Conservation (phyloP, 192 early-diverging fungal genomes). For the Umbelopsis isabellina region DNA sequence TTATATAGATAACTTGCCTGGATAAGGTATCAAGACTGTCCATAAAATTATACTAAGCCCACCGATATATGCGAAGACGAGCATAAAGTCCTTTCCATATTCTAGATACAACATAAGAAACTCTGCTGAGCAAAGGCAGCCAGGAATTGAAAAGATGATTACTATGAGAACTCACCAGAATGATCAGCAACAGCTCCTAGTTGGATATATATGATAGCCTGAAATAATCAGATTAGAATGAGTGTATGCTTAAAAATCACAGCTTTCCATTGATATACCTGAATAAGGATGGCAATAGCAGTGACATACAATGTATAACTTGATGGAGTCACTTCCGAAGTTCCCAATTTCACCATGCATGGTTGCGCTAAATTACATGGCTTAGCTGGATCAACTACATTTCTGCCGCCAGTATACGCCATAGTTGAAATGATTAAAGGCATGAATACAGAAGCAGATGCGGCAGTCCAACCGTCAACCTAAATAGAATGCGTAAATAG, state of each 20-base stretch:
- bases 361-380: background rate
- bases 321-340: background rate
- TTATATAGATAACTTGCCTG: background rate
- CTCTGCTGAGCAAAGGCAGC: no score
- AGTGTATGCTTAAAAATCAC: background rate
- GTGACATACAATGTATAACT: constrained; percentile 12
- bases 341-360: background rate
- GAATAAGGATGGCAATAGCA: background rate
- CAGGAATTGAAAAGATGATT: background rate
- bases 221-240: background rate
- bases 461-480: constrained; percentile 8
- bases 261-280: background rate
- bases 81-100: background rate
- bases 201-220: constrained; percentile 50
- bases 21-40: background rate
- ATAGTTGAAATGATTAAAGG: constrained; percentile 1
- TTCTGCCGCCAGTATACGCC: background rate
- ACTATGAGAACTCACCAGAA: constrained; percentile 31
- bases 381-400: background rate
- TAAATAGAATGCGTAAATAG: background rate
- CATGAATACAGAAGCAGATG: background rate
- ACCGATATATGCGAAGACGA: background rate
- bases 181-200: constrained; percentile 52
- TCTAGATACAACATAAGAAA: background rate
- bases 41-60: background rate